Evolutionary conservation across 352 stramenopile genomes (phyloP).

Genomic region (Phytophthora idaei): DNA sequence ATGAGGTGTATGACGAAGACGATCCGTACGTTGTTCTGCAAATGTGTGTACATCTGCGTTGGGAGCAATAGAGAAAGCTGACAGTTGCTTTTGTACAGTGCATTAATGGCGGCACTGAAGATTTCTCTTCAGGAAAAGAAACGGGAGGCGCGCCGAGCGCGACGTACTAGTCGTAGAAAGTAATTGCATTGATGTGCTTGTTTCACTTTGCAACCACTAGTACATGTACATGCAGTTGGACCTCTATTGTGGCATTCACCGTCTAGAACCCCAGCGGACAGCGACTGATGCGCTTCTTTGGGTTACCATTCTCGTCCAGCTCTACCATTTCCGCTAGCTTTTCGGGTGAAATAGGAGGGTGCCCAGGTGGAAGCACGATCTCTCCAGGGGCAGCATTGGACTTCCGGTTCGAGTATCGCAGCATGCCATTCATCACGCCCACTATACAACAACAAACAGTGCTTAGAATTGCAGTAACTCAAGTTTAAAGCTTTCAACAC

Average conservation of each 20-base stretch:
- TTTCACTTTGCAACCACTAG: conserved; percentile 1
- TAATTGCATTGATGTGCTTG: conserved; percentile 14
- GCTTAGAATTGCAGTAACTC: conserved; percentile 2
- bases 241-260: neutral
- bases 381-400: conserved; percentile 36
- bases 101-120: conserved; percentile 55
- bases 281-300: conserved; percentile 61
- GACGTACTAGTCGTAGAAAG: conserved; percentile 47
- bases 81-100: conserved; percentile 35
- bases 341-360: conserved; percentile 42
- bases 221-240: too few species aligned
- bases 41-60: neutral
- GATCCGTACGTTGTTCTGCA: conserved; percentile 47
- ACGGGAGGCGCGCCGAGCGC: conserved; percentile 49
- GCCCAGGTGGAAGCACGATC: conserved; percentile 40
- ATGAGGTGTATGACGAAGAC: conserved; percentile 45
- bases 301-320: conserved; percentile 46
- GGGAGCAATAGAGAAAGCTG: conserved; percentile 2
- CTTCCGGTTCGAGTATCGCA: conserved; percentile 48
- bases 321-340: conserved; percentile 47
- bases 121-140: conserved; percentile 77
- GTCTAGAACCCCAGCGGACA: conserved; percentile 64
- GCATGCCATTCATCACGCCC: conserved; percentile 50
- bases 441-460: conserved; percentile 21
- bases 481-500: neutral